A percentile compares a stretch with the other conserved stretches of the same genome.
These are phyloP conservation scores for Medicago lupulina DNA, from an alignment of 306 rosid species.

Conservation along the genomic window DNA sequence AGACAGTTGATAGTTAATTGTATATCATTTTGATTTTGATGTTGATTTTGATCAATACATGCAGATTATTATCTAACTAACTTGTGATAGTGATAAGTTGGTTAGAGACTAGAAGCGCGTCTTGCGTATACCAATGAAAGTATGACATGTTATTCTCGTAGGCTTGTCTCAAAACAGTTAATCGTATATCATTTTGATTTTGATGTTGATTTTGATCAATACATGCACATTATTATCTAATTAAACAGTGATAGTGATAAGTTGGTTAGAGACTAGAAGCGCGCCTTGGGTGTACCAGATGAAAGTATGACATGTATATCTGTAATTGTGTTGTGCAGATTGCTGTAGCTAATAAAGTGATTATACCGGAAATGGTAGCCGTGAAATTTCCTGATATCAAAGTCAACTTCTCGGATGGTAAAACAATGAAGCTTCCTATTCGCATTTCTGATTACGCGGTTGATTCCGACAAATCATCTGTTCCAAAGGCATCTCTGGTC, in stretches of 20 bases:
- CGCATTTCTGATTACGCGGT: constrained; percentile 44
- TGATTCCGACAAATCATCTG: constrained; percentile 44
- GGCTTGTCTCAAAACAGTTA: too few species aligned
- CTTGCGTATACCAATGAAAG: too few species aligned
- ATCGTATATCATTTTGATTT: too few species aligned
- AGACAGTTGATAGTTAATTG: not conserved
- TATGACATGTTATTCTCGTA: not conserved
- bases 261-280: too few species aligned
- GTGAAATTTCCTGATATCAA: constrained; percentile 79
- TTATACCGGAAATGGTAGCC: constrained; percentile 74
- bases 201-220: not conserved
- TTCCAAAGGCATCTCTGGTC: constrained; percentile 70
- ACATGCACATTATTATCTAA: too few species aligned
- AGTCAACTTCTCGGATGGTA: constrained; percentile 63
- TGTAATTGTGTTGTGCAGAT: constrained; percentile 54
- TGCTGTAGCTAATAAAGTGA: constrained; percentile 69
- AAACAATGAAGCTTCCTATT: constrained; percentile 71
- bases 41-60: not conserved
- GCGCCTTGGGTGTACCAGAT: not conserved
- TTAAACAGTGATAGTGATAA: too few species aligned
- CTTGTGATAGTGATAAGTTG: too few species aligned
- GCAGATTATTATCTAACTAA: too few species aligned
- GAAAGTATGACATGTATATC: constrained; percentile 23
- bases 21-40: too few species aligned
- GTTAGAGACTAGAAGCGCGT: too few species aligned